Conservation (phyloP, 495 filamentous ascomycete genomes). For the Penicillium dipodomyicola region DNA sequence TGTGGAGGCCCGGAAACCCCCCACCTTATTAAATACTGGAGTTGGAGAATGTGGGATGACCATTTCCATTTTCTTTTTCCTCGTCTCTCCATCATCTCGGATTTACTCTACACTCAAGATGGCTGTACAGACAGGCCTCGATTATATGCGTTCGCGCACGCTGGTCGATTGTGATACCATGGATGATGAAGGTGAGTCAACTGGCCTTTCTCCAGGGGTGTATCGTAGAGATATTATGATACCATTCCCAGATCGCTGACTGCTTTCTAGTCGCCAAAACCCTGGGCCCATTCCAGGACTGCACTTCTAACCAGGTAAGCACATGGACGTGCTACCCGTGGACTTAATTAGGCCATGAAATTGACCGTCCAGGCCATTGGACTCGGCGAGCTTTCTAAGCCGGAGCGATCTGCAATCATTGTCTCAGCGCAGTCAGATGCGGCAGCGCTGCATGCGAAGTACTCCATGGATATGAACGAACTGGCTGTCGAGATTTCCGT, state of each 20-base stretch:
- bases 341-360: neutral
- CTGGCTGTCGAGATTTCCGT: slow-evolving; percentile 58
- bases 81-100: neutral
- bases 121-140: slow-evolving; percentile 27
- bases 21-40: neutral
- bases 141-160: slow-evolving; percentile 47
- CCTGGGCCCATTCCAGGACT: slow-evolving; percentile 60
- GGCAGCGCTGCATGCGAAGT: slow-evolving; percentile 30
- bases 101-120: slow-evolving; percentile 15
- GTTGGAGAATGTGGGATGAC: neutral
- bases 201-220: neutral
- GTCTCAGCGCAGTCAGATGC: slow-evolving; percentile 44
- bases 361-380: slow-evolving; percentile 49
- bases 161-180: slow-evolving; percentile 61
- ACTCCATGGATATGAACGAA: slow-evolving; percentile 44
- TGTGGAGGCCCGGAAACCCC: neutral
- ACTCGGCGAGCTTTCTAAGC: slow-evolving; percentile 55
- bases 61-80: neutral
- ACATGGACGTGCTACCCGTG: neutral
- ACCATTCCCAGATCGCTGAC: neutral
- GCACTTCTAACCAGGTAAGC: slow-evolving; percentile 64
- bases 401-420: slow-evolving; percentile 45
- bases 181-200: slow-evolving; percentile 48
- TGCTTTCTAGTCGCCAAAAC: slow-evolving; percentile 47
- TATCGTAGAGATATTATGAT: neutral